Conservation (phyloP, 2,329 filamentous ascomycete genomes). For the Pseudogymnoascus sp. region DNA sequence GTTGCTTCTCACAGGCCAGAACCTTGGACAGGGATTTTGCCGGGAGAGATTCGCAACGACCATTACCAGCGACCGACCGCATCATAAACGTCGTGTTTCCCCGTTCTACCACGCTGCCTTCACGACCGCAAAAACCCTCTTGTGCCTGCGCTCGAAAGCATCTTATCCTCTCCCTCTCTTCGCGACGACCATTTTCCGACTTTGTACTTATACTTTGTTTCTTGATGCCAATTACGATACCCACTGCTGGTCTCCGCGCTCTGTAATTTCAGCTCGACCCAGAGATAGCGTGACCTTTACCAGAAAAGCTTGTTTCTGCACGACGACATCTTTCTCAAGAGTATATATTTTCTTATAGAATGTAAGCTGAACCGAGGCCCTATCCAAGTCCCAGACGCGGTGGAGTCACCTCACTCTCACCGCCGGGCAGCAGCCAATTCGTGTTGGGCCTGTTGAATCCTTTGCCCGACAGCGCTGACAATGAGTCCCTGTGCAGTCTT, state of each 20-base stretch:
- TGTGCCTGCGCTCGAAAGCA: neutral
- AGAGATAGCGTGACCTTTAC: slow-evolving; percentile 6
- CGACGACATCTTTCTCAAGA: slow-evolving; percentile 8
- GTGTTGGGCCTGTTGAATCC: neutral
- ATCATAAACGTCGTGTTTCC: slow-evolving; percentile 5
- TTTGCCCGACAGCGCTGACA: slow-evolving; percentile 4
- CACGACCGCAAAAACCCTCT: slow-evolving; percentile 8
- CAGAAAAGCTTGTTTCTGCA: slow-evolving; percentile 5
- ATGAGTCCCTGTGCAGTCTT: neutral
- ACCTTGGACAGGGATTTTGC: slow-evolving; percentile 10
- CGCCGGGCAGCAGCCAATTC: neutral
- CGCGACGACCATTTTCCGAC: slow-evolving; percentile 13
- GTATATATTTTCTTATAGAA: slow-evolving; percentile 9
- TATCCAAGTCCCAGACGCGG: neutral
- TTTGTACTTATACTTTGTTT: slow-evolving; percentile 19
- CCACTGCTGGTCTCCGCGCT: slow-evolving; percentile 16
- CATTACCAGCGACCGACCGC: neutral
- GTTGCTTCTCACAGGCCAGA: neutral
- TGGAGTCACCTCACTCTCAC: neutral
- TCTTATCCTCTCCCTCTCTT: neutral
- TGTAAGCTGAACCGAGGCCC: slow-evolving; percentile 2
- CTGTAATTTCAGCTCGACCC: slow-evolving; percentile 12
- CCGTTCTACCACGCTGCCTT: slow-evolving; percentile 9
- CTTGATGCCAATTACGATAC: slow-evolving; percentile 26
- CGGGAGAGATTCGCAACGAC: slow-evolving; percentile 9